A percentile compares a stretch with the other conserved stretches of the same genome.
Evolutionary conservation across 2,329 filamentous ascomycete species (phyloP).

Genomic region (Phyllosticta citriasiana): DNA sequence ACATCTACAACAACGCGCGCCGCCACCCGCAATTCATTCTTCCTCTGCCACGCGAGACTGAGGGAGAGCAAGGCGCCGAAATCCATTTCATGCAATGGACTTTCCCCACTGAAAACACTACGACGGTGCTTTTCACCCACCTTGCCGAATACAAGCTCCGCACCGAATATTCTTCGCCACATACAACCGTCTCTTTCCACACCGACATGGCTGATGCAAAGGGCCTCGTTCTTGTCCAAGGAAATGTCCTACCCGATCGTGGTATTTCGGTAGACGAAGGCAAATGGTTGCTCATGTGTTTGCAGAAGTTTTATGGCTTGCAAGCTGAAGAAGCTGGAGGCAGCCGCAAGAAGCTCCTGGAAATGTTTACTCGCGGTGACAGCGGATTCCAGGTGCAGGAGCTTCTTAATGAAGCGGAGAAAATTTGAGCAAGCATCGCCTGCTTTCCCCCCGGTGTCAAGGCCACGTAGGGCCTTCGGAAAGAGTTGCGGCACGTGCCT

Average conservation of each 20-base stretch:
- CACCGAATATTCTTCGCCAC: slow-evolving; percentile 80
- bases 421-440: slow-evolving; percentile 33
- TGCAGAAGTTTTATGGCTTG: slow-evolving; percentile 83
- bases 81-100: slow-evolving; percentile 97
- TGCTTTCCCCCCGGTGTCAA: background rate
- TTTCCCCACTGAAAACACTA: slow-evolving; percentile 58
- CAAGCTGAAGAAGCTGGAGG: slow-evolving; percentile 46
- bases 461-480: background rate
- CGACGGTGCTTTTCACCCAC: slow-evolving; percentile 75
- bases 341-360: slow-evolving; percentile 54
- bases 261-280: slow-evolving; percentile 73
- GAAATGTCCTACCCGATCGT: slow-evolving; percentile 62
- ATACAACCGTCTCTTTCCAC: slow-evolving; percentile 91
- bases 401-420: slow-evolving; percentile 82
- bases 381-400: slow-evolving; percentile 70
- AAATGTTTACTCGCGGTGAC: slow-evolving; percentile 76
- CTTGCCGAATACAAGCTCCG: slow-evolving; percentile 86
- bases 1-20: slow-evolving; percentile 62
- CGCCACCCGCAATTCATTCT: slow-evolving; percentile 82
- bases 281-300: slow-evolving; percentile 81
- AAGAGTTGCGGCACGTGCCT: background rate
- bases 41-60: slow-evolving; percentile 58
- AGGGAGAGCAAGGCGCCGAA: slow-evolving; percentile 57
- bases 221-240: slow-evolving; percentile 77
- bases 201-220: slow-evolving; percentile 65